Evolutionary conservation across 31 red algal species (phyloP).

Genomic region (Odonthalia washingtoniensis): DNA sequence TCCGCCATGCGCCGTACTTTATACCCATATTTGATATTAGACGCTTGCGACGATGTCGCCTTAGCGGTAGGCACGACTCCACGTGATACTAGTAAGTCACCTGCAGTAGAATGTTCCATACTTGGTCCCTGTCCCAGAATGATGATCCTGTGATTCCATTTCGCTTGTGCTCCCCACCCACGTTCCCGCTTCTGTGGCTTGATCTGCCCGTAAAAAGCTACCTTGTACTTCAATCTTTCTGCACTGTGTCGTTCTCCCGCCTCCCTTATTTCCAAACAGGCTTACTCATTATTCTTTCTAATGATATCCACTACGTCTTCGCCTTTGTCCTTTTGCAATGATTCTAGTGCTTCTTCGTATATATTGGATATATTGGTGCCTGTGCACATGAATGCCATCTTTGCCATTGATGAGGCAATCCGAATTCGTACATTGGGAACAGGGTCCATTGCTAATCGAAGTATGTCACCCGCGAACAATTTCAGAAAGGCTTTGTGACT

Average conservation of each 20-base stretch:
- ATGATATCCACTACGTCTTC: conserved; percentile 65
- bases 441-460: conserved; percentile 65
- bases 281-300: conserved; percentile 40
- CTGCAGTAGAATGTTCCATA: conserved; percentile 58
- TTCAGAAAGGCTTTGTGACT: conserved; percentile 60
- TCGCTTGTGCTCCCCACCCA: conserved; percentile 33
- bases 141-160: conserved; percentile 51
- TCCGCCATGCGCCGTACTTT: conserved; percentile 25
- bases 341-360: conserved; percentile 51
- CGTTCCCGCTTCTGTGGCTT: conserved; percentile 57
- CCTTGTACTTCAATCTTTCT: conserved; percentile 56
- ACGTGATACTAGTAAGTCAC: conserved; percentile 61
- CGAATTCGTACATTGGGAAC: conserved; percentile 82
- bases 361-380: conserved; percentile 24
- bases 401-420: conserved; percentile 54
- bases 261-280: background rate
- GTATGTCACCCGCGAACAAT: conserved; percentile 77
- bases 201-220: conserved; percentile 63
- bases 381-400: conserved; percentile 67
- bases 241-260: conserved; percentile 16
- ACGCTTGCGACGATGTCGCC: conserved; percentile 63
- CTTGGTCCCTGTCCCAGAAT: conserved; percentile 55
- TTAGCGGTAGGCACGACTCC: conserved; percentile 61
- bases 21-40: conserved; percentile 34
- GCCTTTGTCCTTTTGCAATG: conserved; percentile 55